Evolutionary conservation across 345 rosid genomes (phyloP).

Genomic region (Salix arbutifolia): DNA sequence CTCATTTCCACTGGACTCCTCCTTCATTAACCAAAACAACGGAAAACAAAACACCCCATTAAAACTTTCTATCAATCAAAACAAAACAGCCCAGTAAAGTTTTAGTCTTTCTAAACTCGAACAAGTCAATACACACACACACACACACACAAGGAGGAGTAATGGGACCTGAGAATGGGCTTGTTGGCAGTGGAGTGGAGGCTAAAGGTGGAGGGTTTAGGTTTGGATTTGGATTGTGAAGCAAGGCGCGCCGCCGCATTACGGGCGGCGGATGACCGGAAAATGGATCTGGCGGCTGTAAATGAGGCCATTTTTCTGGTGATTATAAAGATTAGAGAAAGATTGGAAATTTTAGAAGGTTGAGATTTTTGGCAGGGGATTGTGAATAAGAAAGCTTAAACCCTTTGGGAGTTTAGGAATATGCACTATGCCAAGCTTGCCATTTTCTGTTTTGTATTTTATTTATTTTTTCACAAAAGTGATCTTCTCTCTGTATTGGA

Average conservation of each 20-base stretch:
- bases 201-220: conserved; percentile 42
- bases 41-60: not conserved
- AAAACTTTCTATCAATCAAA: not conserved
- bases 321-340: no score
- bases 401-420: not conserved
- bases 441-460: no score
- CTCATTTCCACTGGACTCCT: conserved; percentile 75
- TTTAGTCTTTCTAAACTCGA: not conserved
- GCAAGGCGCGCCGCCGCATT: conserved; percentile 45
- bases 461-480: no score
- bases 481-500: no score
- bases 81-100: not conserved
- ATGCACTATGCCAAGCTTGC: no score
- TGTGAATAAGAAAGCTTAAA: not conserved
- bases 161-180: conserved; percentile 51
- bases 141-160: not conserved
- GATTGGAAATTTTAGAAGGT: no score
- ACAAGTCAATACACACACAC: no score
- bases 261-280: conserved; percentile 63
- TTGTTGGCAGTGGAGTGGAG: conserved; percentile 41
- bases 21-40: conserved; percentile 9
- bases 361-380: not conserved
- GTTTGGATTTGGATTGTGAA: conserved; percentile 41
- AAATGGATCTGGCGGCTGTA: conserved; percentile 59
- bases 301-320: conserved; percentile 53